Base-by-base conservation (phyloP, 2,329 filamentous ascomycete genomes). In the Aspergillus brasiliensis region DNA sequence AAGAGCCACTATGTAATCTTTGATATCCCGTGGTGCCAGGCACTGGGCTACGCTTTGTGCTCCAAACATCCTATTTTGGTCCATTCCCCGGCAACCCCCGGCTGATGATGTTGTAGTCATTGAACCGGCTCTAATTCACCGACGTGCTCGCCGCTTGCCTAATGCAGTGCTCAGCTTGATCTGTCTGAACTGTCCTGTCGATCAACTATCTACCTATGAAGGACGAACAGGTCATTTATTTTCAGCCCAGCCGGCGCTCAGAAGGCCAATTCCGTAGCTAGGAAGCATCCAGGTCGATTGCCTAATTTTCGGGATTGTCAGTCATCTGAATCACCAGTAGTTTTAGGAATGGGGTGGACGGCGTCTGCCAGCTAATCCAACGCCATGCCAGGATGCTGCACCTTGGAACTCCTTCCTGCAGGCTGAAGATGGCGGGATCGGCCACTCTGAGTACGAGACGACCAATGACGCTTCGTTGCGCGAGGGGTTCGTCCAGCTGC, bases 381-480 rank as follows among this genome's bases (percentile, higher is more conserved):
- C 46, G 46, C 25, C 46, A 49, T 49, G 46, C 23, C 44, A 48
- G 44, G 44, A 25, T 48, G 44, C 44, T 48, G 44, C 44, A 48
- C 44, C 27, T 17, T 28, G 3, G 27, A 19, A 19, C 25, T 15
- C 28, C 31, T 27, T 25, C 46, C 15, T n/a, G 46, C 27, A 49
- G 46, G 46, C 46, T 49, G 8, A 49, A 49, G 25, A 49, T 10
- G 46, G 25, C 46, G 25, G 31, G 46, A 49, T 49, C 46, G 46
- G 23, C 25, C n/a, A 31, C 8, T 13, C 27, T 27, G 15, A 28
- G 46, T 17, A 13, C 15, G 46, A 8, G 46, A 49, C 25, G 17
- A 27, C 46, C 46, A 49, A 49, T 49, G 46, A 49, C 46, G 25
- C 25, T 5, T 15, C 46, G 25, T 49, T 11, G 46, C n/a, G 23